Evolutionary conservation across 2,329 filamentous ascomycete genomes (phyloP).

Genomic region (Lachnellula arida): DNA sequence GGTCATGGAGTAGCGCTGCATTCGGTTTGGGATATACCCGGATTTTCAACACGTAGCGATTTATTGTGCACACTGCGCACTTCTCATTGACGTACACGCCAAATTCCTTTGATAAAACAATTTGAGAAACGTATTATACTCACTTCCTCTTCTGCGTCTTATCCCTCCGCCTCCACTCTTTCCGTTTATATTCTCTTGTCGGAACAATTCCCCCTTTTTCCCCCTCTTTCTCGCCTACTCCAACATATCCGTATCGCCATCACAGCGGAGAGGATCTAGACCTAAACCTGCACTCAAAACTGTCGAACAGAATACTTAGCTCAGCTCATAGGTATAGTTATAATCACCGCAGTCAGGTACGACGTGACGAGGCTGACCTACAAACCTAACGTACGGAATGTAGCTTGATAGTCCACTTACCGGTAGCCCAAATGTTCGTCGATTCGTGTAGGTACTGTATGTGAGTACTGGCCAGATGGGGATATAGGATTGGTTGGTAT

Average conservation of each 20-base stretch:
- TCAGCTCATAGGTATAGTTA: too few relatives aligned
- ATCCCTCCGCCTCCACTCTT: not conserved
- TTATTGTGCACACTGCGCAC: too few relatives aligned
- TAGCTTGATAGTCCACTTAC: not conserved
- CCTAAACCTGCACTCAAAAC: not conserved
- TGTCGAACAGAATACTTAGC: not conserved
- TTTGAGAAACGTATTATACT: not conserved
- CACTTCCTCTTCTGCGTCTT: not conserved
- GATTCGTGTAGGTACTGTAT: too few relatives aligned
- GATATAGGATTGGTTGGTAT: too few relatives aligned
- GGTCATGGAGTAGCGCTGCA: too few relatives aligned
- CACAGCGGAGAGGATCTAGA: not conserved
- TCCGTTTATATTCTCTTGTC: not conserved
- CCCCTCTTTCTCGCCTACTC: not conserved
- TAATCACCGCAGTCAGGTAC: not conserved
- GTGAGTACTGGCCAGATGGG: too few relatives aligned
- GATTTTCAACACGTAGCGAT: too few relatives aligned
- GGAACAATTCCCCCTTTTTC: not conserved
- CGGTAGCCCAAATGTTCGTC: too few relatives aligned
- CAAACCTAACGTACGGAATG: not conserved
- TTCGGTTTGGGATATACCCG: too few relatives aligned
- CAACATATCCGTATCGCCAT: not conserved
- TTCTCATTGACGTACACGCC: too few relatives aligned
- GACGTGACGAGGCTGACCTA: not conserved
- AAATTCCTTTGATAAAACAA: too few relatives aligned